Percentiles rank a stretch among this genome's conserved stretches.
Evolutionary conservation across 1,284 basidiomycete genomes (phyloP).

Genomic region (Melampsora larici-populina): DNA sequence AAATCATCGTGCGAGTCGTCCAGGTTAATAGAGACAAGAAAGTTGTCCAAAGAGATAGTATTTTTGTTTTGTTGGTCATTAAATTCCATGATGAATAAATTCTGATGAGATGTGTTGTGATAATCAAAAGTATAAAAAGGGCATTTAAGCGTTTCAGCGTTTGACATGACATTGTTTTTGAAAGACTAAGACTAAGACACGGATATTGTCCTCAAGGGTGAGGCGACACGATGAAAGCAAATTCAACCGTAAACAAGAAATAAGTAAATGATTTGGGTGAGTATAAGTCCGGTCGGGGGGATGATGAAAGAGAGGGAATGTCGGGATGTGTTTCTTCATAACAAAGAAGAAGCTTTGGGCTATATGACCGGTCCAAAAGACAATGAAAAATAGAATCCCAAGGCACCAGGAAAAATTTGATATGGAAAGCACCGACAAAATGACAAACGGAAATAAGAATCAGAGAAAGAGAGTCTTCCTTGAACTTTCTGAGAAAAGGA

Average conservation of each 20-base stretch:
- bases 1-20: conserved; percentile 1
- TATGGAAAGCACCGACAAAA: background rate
- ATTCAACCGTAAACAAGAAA: conserved; percentile 7
- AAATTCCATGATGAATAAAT: conserved; percentile 23
- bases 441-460: background rate
- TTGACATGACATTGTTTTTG: background rate
- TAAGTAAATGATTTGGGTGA: background rate
- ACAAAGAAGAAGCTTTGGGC: background rate
- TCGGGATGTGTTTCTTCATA: background rate
- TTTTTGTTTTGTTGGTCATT: conserved; percentile 28
- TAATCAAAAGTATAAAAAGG: background rate
- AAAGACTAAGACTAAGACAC: background rate
- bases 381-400: background rate
- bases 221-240: background rate
- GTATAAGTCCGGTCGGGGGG: background rate
- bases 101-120: background rate
- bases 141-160: background rate
- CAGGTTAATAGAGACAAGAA: conserved; percentile 20
- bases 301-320: background rate
- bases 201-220: background rate
- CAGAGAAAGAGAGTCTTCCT: background rate
- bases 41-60: conserved; percentile 31
- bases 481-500: background rate
- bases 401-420: background rate
- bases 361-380: background rate